Percentiles rank a stretch among this genome's conserved stretches.
phyloP scores from a whole-genome alignment of 2,329 filamentous ascomycete genomes.

The Botryotinia calthae region DNA sequence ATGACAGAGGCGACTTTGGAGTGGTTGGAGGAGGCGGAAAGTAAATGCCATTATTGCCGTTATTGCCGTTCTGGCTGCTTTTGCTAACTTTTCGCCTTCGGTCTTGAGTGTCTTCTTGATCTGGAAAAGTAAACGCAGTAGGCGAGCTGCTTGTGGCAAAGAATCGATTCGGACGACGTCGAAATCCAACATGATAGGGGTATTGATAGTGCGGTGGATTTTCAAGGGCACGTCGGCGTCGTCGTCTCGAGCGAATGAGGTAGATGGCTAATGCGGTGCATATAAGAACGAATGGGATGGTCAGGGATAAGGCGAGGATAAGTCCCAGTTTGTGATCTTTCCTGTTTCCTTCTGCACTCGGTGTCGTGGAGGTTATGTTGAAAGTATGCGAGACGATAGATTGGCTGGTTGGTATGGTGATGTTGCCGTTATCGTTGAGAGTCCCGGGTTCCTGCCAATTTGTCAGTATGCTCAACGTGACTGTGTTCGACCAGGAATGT shows the following conservation, averaged over 20 bases:
- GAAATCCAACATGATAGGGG: constrained; percentile 15
- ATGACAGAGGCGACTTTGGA: constrained; percentile 10
- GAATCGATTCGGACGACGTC: neutral
- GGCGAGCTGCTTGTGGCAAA: constrained; percentile 1
- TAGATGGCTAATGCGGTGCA: constrained; percentile 11
- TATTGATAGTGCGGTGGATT: constrained; percentile 13
- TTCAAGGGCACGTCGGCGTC: neutral
- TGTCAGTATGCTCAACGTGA: neutral
- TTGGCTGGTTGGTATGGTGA: neutral
- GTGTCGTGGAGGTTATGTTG: constrained; percentile 6
- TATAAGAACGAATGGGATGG: constrained; percentile 16
- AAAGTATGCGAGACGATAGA: constrained; percentile 11
- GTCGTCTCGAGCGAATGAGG: constrained; percentile 10
- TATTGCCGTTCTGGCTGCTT: neutral
- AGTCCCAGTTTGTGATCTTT: constrained; percentile 15
- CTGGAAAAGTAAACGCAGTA: neutral
- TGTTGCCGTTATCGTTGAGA: constrained; percentile 10
- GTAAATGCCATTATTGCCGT: neutral
- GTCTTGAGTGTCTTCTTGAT: neutral
- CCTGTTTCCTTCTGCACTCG: neutral
- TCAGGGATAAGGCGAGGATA: constrained; percentile 16
- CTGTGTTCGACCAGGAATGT: neutral
- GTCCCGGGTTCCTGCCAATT: neutral
- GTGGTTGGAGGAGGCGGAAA: constrained; percentile 18
- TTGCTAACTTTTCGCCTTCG: neutral